Conservation (phyloP, 1,284 basidiomycete species). For the Cryptococcus wingfieldii region DNA sequence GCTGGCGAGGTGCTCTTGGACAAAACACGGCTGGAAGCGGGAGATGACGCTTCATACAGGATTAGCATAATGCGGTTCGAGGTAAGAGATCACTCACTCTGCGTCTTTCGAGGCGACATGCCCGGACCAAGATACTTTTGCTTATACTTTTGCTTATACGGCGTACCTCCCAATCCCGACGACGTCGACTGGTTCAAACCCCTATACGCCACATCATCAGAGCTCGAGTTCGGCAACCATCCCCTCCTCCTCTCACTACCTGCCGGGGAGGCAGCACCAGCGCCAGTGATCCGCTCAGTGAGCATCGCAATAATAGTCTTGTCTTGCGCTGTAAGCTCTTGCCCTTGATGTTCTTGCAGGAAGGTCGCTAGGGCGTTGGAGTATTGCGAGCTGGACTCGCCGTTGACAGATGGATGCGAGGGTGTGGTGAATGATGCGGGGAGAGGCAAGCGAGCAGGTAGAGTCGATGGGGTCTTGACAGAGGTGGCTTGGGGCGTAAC, state of each 20-base stretch:
- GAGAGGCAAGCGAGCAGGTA: background rate
- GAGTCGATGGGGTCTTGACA: background rate
- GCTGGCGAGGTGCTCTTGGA: background rate
- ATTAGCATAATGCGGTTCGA: background rate
- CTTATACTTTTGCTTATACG: constrained; percentile 20
- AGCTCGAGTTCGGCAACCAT: constrained; percentile 12
- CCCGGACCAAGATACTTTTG: constrained; percentile 38
- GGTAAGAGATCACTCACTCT: background rate
- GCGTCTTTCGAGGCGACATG: constrained; percentile 33
- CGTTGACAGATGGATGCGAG: background rate
- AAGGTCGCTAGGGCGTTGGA: constrained; percentile 31
- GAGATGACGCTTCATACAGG: background rate
- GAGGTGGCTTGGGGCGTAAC: background rate
- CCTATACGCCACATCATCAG: constrained; percentile 8
- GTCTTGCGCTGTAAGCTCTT: constrained; percentile 27
- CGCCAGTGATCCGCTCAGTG: constrained; percentile 7
- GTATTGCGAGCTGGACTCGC: constrained; percentile 6
- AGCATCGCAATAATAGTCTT: constrained; percentile 31
- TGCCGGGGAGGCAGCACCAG: background rate
- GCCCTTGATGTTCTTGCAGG: constrained; percentile 31
- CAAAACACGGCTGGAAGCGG: background rate
- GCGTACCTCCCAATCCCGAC: background rate
- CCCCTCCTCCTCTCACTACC: background rate
- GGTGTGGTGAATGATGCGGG: background rate
- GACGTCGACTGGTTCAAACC: background rate